Evolutionary conservation across 345 rosid genomes (phyloP).

Genomic region (Odontarrhena argentea): DNA sequence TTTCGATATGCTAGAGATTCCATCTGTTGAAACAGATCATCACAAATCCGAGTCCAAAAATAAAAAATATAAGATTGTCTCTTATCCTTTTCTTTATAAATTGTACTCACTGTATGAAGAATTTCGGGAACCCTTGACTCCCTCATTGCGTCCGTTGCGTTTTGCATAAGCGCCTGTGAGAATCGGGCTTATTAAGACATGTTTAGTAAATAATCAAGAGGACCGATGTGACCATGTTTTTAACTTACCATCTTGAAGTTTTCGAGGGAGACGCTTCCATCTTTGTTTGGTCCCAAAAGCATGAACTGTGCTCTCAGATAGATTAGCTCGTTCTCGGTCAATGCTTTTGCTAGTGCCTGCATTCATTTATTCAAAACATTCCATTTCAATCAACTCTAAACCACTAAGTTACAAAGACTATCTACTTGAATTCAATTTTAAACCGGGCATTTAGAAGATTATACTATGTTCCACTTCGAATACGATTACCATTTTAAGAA

Average conservation of each 20-base stretch:
- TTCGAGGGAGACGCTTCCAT: constrained; percentile 70
- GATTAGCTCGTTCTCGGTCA: constrained; percentile 72
- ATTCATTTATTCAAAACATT: constrained; percentile 26
- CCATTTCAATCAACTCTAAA: neutral
- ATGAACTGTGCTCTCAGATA: constrained; percentile 74
- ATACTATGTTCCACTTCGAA: too few species aligned
- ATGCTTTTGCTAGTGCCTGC: constrained; percentile 78
- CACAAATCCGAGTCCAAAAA: neutral
- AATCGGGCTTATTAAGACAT: neutral
- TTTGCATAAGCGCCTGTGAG: constrained; percentile 56
- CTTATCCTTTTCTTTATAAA: neutral
- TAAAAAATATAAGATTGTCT: neutral
- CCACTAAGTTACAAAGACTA: too few species aligned
- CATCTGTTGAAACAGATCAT: constrained; percentile 49
- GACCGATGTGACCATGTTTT: constrained; percentile 3
- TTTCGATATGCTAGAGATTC: constrained; percentile 68
- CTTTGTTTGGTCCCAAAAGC: constrained; percentile 66
- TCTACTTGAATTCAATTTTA: too few species aligned
- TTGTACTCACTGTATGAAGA: constrained; percentile 48
- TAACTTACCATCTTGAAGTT: constrained; percentile 68
- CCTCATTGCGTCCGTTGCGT: constrained; percentile 72
- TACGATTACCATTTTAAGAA: too few species aligned
- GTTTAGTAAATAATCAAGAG: neutral
- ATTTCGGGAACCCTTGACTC: constrained; percentile 72
- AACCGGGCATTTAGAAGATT: too few species aligned